Base-by-base conservation (phyloP, 208 protist genomes). In the Leishmania amazonensis region DNA sequence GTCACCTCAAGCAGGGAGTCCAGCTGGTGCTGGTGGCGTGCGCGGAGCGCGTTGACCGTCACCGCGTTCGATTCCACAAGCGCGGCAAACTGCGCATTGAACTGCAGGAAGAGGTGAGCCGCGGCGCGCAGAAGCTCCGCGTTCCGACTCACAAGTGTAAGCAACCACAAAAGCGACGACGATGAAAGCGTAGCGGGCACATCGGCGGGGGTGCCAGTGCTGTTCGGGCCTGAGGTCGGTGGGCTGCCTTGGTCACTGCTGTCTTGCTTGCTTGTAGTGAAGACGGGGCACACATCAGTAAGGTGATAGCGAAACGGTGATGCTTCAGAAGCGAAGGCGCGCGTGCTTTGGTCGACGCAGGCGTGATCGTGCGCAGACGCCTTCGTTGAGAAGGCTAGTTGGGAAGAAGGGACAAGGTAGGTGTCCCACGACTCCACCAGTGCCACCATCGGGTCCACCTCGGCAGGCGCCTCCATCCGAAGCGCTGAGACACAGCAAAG, bases 121-220 rank as follows among this genome's bases (percentile, higher is more conserved):
- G 88, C 89, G 6, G 88, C 84, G n/a, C 78, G 60, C 75, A 95
- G 76, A 24, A 95, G 82, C 35, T 89, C 87, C 21, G 57, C 67
- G 83, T 94, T 91, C 78, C 86, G 90, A 71, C 86, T 88, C 40
- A 91, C 88, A 40, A 96, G 84, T 40, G 91, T 94, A 80, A 96
- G 85, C 64, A 91, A 86, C 82, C 92, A 96, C 40, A 96, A 85
- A 51, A 85, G 83, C 70, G 77, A 89, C 65, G 76, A 60, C 19
- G 60, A 19, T 17, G 54, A 47, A 42, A 73, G 9, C 9, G 45
- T 35, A n/a, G 57, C 13, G 21, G 77, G 68, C 0, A 38, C 28
- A 74, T 51, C 15, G 35, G 60, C 28, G 11, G 40, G n/a, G 1
- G n/a, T 6, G 11, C 58, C n/a, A n/a, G 58, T 24, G 62, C 60